These are phyloP conservation scores for Panellus pusillus DNA, from an alignment of 768 basidiomycete species.

Conservation along the genomic window DNA sequence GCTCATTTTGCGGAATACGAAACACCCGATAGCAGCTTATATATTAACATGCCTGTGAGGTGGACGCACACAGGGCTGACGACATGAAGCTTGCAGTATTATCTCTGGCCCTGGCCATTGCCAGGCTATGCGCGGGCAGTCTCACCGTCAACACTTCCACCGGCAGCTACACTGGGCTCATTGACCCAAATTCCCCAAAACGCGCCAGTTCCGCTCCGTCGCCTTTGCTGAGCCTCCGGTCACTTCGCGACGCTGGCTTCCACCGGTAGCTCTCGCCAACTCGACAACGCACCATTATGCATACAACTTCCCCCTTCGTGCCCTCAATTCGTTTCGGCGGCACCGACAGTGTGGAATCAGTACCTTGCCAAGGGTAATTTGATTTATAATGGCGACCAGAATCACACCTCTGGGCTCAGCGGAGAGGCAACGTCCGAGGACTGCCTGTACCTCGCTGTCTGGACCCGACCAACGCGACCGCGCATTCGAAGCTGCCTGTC, in stretches of 20 bases:
- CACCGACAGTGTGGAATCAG: conserved; percentile 11
- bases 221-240: conserved; percentile 16
- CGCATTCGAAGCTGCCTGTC: conserved; percentile 16
- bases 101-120: neutral
- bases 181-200: conserved; percentile 6
- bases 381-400: conserved; percentile 15
- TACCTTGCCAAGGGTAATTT: conserved; percentile 11
- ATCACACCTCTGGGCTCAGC: conserved; percentile 3
- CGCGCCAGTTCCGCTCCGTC: conserved; percentile 8
- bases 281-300: conserved; percentile 2
- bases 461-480: conserved; percentile 15
- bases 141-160: conserved; percentile 3
- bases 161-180: conserved; percentile 4
- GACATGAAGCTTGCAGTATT: conserved; percentile 1
- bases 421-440: conserved; percentile 14
- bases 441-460: conserved; percentile 15
- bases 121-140: neutral
- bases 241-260: conserved; percentile 6
- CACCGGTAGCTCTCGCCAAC: conserved; percentile 4
- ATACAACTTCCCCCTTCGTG: conserved; percentile 8
- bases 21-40: no score
- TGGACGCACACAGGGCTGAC: no score
- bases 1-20: no score
- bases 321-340: conserved; percentile 12
- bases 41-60: no score